Conservation (phyloP, 768 basidiomycete genomes). For the Russula lepida region DNA sequence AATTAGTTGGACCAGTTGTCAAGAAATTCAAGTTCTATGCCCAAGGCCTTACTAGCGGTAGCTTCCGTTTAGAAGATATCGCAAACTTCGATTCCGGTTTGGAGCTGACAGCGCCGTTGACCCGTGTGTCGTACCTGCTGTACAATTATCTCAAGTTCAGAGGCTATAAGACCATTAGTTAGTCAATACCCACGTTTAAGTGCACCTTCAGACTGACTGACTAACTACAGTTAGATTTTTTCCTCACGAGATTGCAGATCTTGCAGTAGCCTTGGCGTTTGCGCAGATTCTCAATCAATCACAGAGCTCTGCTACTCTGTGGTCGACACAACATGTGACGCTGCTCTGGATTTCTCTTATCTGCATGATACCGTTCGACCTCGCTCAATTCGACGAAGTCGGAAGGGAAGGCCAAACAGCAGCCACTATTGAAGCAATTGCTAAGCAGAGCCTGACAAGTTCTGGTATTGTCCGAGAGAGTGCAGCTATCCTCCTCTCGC, state of each 20-base stretch:
- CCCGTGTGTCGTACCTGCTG: constrained; percentile 51
- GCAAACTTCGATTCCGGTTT: constrained; percentile 29
- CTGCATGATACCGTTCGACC: constrained; percentile 87
- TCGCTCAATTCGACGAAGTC: constrained; percentile 73
- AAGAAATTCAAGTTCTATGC: constrained; percentile 51
- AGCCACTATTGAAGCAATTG: constrained; percentile 45
- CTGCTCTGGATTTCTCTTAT: constrained; percentile 93
- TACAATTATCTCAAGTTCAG: constrained; percentile 82
- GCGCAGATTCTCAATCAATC: constrained; percentile 41
- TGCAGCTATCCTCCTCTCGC: constrained; percentile 71
- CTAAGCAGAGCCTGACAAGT: constrained; percentile 47
- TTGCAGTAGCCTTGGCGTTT: constrained; percentile 65
- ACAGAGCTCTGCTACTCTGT: constrained; percentile 37
- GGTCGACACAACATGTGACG: constrained; percentile 77
- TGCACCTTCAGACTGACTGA: neutral
- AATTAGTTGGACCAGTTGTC: constrained; percentile 68
- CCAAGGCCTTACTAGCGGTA: constrained; percentile 24
- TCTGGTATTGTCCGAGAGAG: constrained; percentile 83
- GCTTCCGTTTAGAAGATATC: constrained; percentile 6
- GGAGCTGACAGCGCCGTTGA: constrained; percentile 26
- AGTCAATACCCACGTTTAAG: constrained; percentile 28
- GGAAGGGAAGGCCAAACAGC: constrained; percentile 48
- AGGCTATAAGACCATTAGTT: constrained; percentile 87
- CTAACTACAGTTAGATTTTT: constrained; percentile 72
- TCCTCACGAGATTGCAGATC: constrained; percentile 82